These are phyloP conservation scores for Macrolepiota dolichaula DNA, from an alignment of 768 basidiomycete genomes.

Conservation along the genomic window DNA sequence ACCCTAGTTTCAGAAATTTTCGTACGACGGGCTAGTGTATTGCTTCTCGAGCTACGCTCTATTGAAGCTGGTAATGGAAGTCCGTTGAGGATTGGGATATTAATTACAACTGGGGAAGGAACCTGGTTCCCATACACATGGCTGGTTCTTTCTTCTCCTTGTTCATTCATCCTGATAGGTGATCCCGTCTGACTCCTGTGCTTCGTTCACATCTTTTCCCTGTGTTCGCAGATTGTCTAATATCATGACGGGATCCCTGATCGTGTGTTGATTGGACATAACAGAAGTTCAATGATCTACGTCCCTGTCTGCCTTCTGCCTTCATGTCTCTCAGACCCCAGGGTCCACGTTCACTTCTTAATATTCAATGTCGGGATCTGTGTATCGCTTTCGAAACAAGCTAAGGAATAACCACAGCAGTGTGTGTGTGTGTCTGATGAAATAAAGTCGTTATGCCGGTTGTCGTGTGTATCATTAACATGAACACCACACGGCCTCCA, in stretches of 20 bases:
- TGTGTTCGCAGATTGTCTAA: no score
- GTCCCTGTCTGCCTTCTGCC: no score
- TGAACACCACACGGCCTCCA: neutral
- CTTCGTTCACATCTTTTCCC: no score
- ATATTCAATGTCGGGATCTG: no score
- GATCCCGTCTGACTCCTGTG: neutral
- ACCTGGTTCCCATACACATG: neutral
- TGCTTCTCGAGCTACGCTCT: neutral
- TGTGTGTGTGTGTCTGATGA: no score
- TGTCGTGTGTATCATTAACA: neutral
- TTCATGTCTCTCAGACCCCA: no score
- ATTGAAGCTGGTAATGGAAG: neutral
- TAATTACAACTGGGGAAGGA: neutral
- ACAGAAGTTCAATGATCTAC: no score
- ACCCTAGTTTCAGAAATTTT: neutral
- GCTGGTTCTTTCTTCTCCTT: neutral
- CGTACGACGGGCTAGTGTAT: no score
- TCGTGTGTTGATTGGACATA: no score
- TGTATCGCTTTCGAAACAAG: no score
- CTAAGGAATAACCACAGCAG: neutral
- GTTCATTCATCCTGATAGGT: neutral
- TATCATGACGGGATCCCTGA: no score
- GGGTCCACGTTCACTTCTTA: no score
- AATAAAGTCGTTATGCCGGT: neutral
- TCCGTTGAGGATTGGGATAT: neutral